These are phyloP conservation scores for Boletus tomentosulus DNA, from an alignment of 768 basidiomycete species.

Conservation along the genomic window DNA sequence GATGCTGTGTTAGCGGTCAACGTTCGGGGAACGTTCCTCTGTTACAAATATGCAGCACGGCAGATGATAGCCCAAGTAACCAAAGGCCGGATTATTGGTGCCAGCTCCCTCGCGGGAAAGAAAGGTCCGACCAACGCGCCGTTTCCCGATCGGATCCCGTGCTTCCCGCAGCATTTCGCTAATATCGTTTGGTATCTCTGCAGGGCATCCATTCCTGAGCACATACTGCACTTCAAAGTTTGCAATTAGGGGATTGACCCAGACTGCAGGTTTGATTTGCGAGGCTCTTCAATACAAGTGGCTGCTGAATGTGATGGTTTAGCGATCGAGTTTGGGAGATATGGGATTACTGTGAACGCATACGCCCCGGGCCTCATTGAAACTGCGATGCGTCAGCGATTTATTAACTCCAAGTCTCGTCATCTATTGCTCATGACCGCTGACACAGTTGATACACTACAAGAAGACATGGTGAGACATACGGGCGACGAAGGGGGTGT, in stretches of 20 bases:
- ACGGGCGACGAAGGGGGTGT: constrained; percentile 15
- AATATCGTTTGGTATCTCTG: background rate
- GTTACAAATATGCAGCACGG: constrained; percentile 40
- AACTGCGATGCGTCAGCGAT: constrained; percentile 27
- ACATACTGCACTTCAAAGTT: constrained; percentile 40
- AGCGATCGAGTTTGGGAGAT: constrained; percentile 31
- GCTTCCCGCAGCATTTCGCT: background rate
- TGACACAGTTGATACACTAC: constrained; percentile 15
- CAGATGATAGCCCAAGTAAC: constrained; percentile 43
- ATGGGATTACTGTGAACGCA: constrained; percentile 34
- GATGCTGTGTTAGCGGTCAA: constrained; percentile 37
- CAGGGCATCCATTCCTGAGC: constrained; percentile 29
- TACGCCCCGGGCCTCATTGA: constrained; percentile 32
- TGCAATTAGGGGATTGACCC: constrained; percentile 41
- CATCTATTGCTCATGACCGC: background rate
- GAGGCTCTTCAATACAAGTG: background rate
- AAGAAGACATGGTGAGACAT: constrained; percentile 6
- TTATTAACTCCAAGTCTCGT: background rate
- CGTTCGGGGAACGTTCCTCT: constrained; percentile 36
- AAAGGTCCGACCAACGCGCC: constrained; percentile 10
- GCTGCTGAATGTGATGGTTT: background rate
- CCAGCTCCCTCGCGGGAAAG: constrained; percentile 35
- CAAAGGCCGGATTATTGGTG: constrained; percentile 42
- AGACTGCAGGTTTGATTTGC: constrained; percentile 22
- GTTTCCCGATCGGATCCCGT: background rate